Conservation (phyloP, 441 rosid genomes). For the Corymbia citriodora region DNA sequence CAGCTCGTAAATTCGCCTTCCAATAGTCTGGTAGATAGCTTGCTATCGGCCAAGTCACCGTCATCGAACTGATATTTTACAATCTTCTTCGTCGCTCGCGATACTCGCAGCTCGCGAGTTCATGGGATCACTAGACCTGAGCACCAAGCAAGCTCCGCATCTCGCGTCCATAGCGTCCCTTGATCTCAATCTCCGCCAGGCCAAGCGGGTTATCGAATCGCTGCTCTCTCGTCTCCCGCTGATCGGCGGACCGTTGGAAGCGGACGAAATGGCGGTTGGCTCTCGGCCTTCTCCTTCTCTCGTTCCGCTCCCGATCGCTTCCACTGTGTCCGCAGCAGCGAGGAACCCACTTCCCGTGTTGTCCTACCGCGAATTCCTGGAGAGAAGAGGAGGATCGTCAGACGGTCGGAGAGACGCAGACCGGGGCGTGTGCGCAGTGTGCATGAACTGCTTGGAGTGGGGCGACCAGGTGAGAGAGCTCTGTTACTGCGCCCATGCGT, state of each 20-base stretch:
- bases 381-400: not conserved
- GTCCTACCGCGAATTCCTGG: not conserved
- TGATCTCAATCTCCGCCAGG: not conserved
- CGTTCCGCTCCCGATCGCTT: not conserved
- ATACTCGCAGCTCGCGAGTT: not conserved
- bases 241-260: not conserved
- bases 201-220: not conserved
- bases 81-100: not conserved
- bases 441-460: not conserved
- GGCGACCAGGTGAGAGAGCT: not conserved
- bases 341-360: not conserved
- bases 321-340: not conserved
- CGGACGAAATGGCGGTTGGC: not conserved
- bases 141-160: not conserved
- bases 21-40: not conserved
- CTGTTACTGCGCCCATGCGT: not conserved
- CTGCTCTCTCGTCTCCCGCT: not conserved
- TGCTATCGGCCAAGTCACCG: not conserved
- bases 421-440: not conserved
- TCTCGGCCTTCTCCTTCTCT: not conserved
- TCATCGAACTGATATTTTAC: not conserved
- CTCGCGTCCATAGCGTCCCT: not conserved
- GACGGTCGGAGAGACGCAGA: not conserved
- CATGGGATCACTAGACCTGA: not conserved
- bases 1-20: not conserved